These are phyloP conservation scores for Primulina huaijiensis DNA, from an alignment of 257 asterid genomes.

Conservation along the genomic window DNA sequence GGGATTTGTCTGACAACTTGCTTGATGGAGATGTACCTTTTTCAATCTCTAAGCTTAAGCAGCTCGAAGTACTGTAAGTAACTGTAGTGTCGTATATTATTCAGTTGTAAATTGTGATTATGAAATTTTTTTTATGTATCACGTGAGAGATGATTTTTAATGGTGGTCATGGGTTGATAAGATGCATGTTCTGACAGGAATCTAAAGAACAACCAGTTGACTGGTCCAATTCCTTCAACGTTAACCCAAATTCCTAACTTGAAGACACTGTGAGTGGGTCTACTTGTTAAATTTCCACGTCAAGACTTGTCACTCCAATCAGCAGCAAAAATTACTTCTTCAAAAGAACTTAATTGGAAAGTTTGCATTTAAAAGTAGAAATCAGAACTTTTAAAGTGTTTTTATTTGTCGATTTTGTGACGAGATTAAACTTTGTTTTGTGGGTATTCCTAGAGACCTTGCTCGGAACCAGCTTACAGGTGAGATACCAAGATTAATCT, in stretches of 20 bases:
- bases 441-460: conserved; percentile 58
- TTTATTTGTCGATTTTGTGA: background rate
- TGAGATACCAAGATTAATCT: conserved; percentile 87
- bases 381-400: background rate
- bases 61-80: conserved; percentile 85
- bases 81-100: background rate
- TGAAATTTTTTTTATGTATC: too few relatives aligned
- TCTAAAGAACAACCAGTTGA: conserved; percentile 78
- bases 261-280: conserved; percentile 70
- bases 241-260: conserved; percentile 90
- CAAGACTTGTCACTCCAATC: background rate
- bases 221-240: conserved; percentile 95
- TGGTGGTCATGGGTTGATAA: background rate
- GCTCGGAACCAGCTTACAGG: conserved; percentile 89
- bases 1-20: conserved; percentile 83
- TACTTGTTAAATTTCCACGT: background rate
- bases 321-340: too few relatives aligned
- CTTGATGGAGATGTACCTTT: conserved; percentile 87
- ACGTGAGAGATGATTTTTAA: too few relatives aligned
- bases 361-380: background rate
- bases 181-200: conserved; percentile 37
- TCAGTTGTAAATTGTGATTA: background rate
- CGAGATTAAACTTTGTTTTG: background rate
- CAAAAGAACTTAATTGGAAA: background rate
- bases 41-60: conserved; percentile 86